Conservation (phyloP, 106 monocot genomes). For the Dendrobium catenatum region DNA sequence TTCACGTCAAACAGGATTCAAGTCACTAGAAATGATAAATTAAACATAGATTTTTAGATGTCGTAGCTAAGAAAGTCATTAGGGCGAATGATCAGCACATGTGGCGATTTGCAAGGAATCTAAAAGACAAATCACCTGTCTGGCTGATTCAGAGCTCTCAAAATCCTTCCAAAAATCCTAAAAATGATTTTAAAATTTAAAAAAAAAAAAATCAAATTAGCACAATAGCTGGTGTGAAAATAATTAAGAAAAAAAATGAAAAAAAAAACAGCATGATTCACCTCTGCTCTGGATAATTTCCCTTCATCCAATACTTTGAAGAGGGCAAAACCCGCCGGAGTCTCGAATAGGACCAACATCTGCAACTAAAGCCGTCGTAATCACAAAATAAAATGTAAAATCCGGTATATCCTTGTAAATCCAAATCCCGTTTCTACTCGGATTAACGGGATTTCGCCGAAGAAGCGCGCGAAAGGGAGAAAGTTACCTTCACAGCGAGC, state of each 20-base stretch:
- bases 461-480: no score
- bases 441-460: no score
- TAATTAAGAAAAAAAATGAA: not conserved
- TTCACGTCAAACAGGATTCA: not conserved
- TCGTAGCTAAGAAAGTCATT: not conserved
- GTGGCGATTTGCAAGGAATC: not conserved
- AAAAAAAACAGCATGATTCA: not conserved
- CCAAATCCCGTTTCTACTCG: no score
- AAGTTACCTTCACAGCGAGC: no score
- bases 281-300: constrained; percentile 28
- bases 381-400: not conserved
- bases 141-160: constrained; percentile 48
- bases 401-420: no score
- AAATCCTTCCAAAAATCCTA: constrained; percentile 92
- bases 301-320: constrained; percentile 29
- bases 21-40: not conserved
- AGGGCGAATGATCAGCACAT: not conserved
- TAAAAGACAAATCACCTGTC: constrained; percentile 35
- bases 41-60: not conserved
- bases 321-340: constrained; percentile 26
- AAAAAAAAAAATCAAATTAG: not conserved
- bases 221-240: not conserved
- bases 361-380: no score
- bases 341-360: constrained; percentile 29
- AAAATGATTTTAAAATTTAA: not conserved